phyloP scores from a whole-genome alignment of 257 asterid genomes.

The Penstemon eatonii region DNA sequence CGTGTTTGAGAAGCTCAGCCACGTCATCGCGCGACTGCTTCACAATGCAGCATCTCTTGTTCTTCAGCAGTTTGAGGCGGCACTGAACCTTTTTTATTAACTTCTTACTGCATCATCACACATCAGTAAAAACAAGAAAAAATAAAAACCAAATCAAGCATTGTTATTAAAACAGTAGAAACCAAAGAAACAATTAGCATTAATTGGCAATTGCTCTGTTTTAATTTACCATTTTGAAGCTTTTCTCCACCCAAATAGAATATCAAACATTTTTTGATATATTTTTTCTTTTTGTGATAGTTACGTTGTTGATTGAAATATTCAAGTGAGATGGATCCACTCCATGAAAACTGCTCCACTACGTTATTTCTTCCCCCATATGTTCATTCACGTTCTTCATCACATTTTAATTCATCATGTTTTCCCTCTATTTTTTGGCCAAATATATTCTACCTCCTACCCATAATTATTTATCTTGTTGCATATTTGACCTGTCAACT shows the following conservation, averaged over 20 bases:
- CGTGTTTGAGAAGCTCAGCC: slow-evolving; percentile 63
- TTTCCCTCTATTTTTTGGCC: too few relatives aligned
- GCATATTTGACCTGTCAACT: too few relatives aligned
- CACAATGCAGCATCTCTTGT: slow-evolving; percentile 56
- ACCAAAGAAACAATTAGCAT: not conserved
- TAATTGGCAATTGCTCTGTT: not conserved
- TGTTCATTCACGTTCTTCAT: too few relatives aligned
- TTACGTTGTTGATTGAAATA: too few relatives aligned
- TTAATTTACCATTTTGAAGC: slow-evolving; percentile 71
- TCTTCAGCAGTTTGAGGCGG: slow-evolving; percentile 66
- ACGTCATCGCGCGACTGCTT: slow-evolving; percentile 60
- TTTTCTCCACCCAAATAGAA: slow-evolving; percentile 83
- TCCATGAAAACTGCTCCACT: too few relatives aligned
- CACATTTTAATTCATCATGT: too few relatives aligned
- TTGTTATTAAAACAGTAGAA: not conserved
- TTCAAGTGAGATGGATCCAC: too few relatives aligned
- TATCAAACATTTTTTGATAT: slow-evolving; percentile 42
- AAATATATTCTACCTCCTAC: too few relatives aligned
- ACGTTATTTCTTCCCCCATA: too few relatives aligned
- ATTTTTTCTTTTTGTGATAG: too few relatives aligned
- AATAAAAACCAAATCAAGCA: not conserved
- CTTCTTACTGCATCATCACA: slow-evolving; percentile 52
- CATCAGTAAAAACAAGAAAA: not conserved
- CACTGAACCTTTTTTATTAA: slow-evolving; percentile 57
- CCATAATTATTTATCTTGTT: too few relatives aligned